Conservation (phyloP, 306 rosid genomes). For the Prunus fruticosa region DNA sequence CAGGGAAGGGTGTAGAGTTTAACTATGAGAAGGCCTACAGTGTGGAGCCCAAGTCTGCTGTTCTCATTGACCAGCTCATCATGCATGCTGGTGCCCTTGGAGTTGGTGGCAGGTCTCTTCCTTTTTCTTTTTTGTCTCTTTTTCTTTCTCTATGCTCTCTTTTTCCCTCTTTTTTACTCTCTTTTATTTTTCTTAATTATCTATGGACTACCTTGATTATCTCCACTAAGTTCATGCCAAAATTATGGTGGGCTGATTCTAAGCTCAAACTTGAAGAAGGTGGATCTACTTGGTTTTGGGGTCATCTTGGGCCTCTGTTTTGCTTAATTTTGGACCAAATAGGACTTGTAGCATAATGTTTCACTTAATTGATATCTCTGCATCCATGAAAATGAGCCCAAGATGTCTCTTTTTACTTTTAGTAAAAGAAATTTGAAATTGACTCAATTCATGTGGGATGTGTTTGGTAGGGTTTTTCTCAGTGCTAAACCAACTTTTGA, state of each 20-base stretch:
- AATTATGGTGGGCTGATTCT: not conserved
- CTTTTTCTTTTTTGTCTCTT: not conserved
- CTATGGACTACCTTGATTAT: not conserved
- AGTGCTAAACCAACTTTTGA: too few relatives aligned
- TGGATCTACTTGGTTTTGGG: not conserved
- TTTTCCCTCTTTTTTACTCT: not conserved
- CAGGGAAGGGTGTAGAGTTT: slow-evolving; percentile 45
- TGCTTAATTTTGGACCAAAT: not conserved
- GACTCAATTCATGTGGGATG: too few relatives aligned
- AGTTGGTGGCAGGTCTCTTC: slow-evolving; percentile 62
- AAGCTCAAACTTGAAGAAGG: not conserved
- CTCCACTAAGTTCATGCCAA: not conserved
- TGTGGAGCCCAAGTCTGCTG: slow-evolving; percentile 62
- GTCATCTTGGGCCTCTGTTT: not conserved
- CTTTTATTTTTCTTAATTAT: slow-evolving; percentile 1
- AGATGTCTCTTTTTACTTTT: too few relatives aligned
- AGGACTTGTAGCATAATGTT: too few relatives aligned
- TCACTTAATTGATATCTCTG: too few relatives aligned
- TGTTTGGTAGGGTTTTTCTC: too few relatives aligned
- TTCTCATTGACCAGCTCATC: slow-evolving; percentile 58
- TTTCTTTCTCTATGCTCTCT: not conserved
- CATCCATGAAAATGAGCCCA: too few relatives aligned
- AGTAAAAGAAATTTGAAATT: too few relatives aligned
- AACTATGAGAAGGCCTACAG: slow-evolving; percentile 68
- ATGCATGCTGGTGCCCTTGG: slow-evolving; percentile 76